These are phyloP conservation scores for Acidomyces sp. DNA, from an alignment of 495 filamentous ascomycete species.

Conservation along the genomic window DNA sequence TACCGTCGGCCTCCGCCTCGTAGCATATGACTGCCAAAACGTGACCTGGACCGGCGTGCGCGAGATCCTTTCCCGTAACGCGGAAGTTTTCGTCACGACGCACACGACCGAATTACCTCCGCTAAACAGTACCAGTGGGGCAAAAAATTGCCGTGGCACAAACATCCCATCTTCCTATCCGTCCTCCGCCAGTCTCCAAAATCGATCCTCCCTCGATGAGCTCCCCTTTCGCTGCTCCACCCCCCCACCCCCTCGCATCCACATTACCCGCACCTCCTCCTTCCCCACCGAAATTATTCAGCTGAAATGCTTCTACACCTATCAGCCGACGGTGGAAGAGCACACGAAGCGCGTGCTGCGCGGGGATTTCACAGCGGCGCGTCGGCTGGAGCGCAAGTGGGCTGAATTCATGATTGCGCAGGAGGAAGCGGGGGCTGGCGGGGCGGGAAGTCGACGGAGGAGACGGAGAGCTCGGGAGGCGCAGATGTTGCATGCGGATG, in stretches of 20 bases:
- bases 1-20: constrained; percentile 55
- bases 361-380: constrained; percentile 58
- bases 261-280: constrained; percentile 22
- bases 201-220: not conserved
- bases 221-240: not conserved
- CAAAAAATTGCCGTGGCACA: constrained; percentile 17
- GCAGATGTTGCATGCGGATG: constrained; percentile 58
- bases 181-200: constrained; percentile 8
- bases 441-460: constrained; percentile 48
- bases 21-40: constrained; percentile 78
- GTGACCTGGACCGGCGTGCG: constrained; percentile 88
- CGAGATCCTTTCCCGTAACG: constrained; percentile 73
- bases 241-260: constrained; percentile 12
- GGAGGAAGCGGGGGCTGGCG: constrained; percentile 62
- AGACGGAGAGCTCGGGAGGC: constrained; percentile 67
- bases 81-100: constrained; percentile 38
- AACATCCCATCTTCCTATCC: constrained; percentile 27
- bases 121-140: constrained; percentile 5
- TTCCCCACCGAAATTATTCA: constrained; percentile 64
- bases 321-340: constrained; percentile 88
- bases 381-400: constrained; percentile 76
- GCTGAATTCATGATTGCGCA: constrained; percentile 84
- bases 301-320: constrained; percentile 88
- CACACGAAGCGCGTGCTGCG: constrained; percentile 72
- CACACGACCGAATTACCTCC: constrained; percentile 15